These are phyloP conservation scores for Myrmaecium sp. DNA, from an alignment of 2,329 filamentous ascomycete genomes.

Conservation along the genomic window DNA sequence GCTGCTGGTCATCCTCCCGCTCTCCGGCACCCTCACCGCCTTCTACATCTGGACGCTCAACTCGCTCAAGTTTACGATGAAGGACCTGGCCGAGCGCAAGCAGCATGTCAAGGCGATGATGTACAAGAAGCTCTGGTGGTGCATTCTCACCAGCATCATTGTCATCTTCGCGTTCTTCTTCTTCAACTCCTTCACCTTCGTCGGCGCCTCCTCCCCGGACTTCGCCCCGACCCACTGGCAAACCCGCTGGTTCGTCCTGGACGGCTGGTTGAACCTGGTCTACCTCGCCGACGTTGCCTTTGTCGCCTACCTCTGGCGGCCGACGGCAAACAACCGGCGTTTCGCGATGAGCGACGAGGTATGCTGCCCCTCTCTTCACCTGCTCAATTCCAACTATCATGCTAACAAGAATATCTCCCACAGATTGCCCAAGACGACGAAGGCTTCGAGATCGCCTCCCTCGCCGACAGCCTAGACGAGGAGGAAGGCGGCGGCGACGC, in stretches of 20 bases:
- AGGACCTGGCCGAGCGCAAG: constrained; percentile 86
- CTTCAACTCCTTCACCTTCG: constrained; percentile 92
- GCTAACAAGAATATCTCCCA: constrained; percentile 14
- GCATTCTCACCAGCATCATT: constrained; percentile 76
- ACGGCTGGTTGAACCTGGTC: constrained; percentile 93
- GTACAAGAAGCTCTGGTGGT: constrained; percentile 99
- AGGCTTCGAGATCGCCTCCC: constrained; percentile 89
- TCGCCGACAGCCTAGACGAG: constrained; percentile 58
- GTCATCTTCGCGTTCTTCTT: constrained; percentile 99
- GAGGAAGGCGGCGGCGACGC: constrained; percentile 30
- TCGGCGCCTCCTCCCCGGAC: constrained; percentile 64
- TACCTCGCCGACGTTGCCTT: constrained; percentile 89
- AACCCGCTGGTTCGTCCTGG: constrained; percentile 88
- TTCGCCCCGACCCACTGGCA: constrained; percentile 97
- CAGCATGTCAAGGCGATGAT: constrained; percentile 85
- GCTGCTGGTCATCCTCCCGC: constrained; percentile 78
- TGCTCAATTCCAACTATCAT: background rate
- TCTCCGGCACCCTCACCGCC: constrained; percentile 80
- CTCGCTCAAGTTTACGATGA: constrained; percentile 84
- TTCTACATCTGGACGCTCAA: constrained; percentile 99
- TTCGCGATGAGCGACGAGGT: constrained; percentile 98
- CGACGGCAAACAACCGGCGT: constrained; percentile 86
- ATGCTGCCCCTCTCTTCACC: constrained; percentile 6
- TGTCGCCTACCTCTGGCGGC: constrained; percentile 89
- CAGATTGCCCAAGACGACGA: constrained; percentile 93